Conservation (phyloP, 768 basidiomycete genomes). For the Leccinum subgranulosum region DNA sequence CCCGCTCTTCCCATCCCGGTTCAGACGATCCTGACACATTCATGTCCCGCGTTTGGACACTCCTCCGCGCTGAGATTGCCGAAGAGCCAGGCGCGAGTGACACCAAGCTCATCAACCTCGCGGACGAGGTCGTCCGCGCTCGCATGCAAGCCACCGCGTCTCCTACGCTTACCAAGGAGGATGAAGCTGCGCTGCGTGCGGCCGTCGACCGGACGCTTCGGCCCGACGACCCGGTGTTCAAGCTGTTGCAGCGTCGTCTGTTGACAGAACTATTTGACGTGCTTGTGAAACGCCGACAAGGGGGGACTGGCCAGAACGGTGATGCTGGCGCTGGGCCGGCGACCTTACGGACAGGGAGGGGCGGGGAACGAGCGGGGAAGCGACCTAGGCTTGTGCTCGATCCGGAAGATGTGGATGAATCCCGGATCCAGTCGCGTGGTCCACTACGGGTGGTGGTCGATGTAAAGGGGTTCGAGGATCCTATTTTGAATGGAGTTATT, state of each 20-base stretch:
- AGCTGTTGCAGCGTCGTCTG: conserved; percentile 58
- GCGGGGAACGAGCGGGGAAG: conserved; percentile 19
- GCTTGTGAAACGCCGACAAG: conserved; percentile 23
- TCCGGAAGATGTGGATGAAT: conserved; percentile 17
- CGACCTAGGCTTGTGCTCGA: conserved; percentile 29
- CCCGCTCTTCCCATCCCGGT: conserved; percentile 5
- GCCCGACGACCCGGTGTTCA: conserved; percentile 62
- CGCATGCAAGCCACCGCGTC: conserved; percentile 29
- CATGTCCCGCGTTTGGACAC: conserved; percentile 60
- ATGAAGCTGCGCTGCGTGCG: conserved; percentile 52
- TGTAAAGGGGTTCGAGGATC: conserved; percentile 70
- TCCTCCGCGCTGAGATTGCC: conserved; percentile 56
- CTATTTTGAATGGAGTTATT: conserved; percentile 45
- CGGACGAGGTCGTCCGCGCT: conserved; percentile 68
- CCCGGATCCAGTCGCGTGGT: not conserved
- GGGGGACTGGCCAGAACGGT: not conserved
- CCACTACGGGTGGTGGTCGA: conserved; percentile 9
- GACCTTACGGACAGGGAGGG: conserved; percentile 34
- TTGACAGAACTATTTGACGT: conserved; percentile 36
- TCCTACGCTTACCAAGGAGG: conserved; percentile 30
- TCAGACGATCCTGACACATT: conserved; percentile 36
- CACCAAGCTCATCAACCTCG: conserved; percentile 65
- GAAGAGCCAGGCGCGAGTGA: conserved; percentile 29
- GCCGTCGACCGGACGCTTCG: conserved; percentile 64
- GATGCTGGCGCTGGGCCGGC: conserved; percentile 11